Conservation (phyloP, 1,284 basidiomycete species). For the Cutaneotrichosporon arboriforme region DNA sequence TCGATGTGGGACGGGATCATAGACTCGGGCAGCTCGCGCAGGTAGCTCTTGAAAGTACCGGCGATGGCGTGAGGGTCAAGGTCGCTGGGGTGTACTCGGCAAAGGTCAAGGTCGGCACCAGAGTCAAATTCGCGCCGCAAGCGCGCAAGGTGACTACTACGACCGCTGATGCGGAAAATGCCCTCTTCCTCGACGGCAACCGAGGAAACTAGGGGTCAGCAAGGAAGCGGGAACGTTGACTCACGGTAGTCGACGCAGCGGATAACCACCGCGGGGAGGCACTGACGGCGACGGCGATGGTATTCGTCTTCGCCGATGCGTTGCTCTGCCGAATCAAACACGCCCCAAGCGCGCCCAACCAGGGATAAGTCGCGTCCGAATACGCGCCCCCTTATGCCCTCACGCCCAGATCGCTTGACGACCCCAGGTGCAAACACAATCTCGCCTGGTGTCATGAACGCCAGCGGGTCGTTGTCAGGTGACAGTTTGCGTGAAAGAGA, state of each 20-base stretch:
- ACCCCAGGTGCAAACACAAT: conserved; percentile 22
- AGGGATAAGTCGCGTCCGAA: conserved; percentile 38
- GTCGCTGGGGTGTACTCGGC: conserved; percentile 67
- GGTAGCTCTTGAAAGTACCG: conserved; percentile 56
- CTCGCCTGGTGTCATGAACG: conserved; percentile 7
- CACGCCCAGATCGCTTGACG: conserved; percentile 22
- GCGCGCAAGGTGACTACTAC: conserved; percentile 60
- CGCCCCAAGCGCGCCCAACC: conserved; percentile 31
- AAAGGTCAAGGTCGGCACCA: conserved; percentile 78
- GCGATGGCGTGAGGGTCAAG: conserved; percentile 88
- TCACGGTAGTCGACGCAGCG: conserved; percentile 46
- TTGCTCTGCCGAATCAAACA: conserved; percentile 22
- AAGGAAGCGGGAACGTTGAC: conserved; percentile 8
- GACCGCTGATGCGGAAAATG: conserved; percentile 48
- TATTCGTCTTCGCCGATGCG: conserved; percentile 19
- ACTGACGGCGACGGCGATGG: conserved; percentile 28
- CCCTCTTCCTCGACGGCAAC: conserved; percentile 49
- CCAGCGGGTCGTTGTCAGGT: conserved; percentile 13
- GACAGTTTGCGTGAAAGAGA: conserved; percentile 16
- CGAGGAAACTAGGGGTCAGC: conserved; percentile 32
- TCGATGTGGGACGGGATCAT: conserved; percentile 65
- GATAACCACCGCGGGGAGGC: conserved; percentile 45
- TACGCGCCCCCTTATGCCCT: conserved; percentile 22
- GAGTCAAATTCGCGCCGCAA: conserved; percentile 76
- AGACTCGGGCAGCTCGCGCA: conserved; percentile 63